Evolutionary conservation across 164 flowering plant species (phyloP).

Genomic region (Vitis rupestris): DNA sequence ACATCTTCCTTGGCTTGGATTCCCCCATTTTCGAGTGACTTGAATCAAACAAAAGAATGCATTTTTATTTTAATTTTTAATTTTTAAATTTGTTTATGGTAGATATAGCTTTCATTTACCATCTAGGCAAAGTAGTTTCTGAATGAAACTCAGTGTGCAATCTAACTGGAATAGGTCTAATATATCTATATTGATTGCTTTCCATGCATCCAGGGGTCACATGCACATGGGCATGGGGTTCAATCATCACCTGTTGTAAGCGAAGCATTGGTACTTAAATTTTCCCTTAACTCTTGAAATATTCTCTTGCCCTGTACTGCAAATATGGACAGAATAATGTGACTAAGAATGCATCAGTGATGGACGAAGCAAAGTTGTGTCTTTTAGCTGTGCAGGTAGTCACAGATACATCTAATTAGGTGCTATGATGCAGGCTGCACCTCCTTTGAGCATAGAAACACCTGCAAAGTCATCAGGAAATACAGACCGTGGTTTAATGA

Average conservation of each 20-base stretch:
- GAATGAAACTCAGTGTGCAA: no score
- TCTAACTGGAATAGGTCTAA: not conserved
- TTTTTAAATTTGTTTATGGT: no score
- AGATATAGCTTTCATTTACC: no score
- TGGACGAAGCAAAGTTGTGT: not conserved
- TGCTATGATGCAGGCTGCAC: constrained; percentile 43
- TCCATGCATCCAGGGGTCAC: constrained; percentile 41
- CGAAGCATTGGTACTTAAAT: constrained; percentile 26
- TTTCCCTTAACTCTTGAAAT: not conserved
- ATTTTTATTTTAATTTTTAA: not conserved
- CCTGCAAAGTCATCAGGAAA: constrained; percentile 65
- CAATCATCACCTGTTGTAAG: constrained; percentile 42
- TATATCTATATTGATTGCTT: not conserved
- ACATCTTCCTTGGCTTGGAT: not conserved
- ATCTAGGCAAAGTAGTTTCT: no score
- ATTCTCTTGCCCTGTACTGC: not conserved
- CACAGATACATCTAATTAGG: constrained; percentile 3
- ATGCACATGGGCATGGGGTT: constrained; percentile 41
- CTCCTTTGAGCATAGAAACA: constrained; percentile 51
- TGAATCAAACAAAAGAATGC: not conserved
- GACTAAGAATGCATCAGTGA: not conserved
- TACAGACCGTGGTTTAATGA: constrained; percentile 52
- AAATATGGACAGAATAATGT: not conserved
- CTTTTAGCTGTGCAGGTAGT: not conserved
- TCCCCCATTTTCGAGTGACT: not conserved